Conservation (phyloP, 2,329 filamentous ascomycete species). For the Biscogniauxia mediterranea region DNA sequence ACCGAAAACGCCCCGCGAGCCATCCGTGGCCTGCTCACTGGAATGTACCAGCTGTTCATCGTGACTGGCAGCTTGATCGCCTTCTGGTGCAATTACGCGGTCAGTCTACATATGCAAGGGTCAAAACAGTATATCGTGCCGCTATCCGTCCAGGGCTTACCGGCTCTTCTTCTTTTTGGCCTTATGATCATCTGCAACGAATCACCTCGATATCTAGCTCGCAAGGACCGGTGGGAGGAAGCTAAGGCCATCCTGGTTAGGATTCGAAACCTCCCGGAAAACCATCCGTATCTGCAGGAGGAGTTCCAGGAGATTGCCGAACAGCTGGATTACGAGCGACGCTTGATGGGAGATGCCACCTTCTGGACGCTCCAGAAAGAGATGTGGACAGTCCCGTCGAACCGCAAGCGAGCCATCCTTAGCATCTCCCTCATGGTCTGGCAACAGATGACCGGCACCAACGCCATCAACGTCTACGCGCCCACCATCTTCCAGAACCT, state of each 20-base stretch:
- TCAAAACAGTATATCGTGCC: slow-evolving; percentile 53
- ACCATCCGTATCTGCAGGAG: slow-evolving; percentile 54
- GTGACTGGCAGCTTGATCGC: slow-evolving; percentile 43
- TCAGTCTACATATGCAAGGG: slow-evolving; percentile 35
- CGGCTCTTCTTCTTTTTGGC: slow-evolving; percentile 55
- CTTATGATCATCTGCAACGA: slow-evolving; percentile 65
- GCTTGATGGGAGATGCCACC: slow-evolving; percentile 51
- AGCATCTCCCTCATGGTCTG: slow-evolving; percentile 62
- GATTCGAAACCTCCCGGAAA: slow-evolving; percentile 52
- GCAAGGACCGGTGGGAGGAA: slow-evolving; percentile 63
- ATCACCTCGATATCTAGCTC: slow-evolving; percentile 63
- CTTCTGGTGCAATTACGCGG: slow-evolving; percentile 52
- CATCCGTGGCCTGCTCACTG: slow-evolving; percentile 43
- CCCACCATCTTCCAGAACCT: slow-evolving; percentile 34
- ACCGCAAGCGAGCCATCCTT: slow-evolving; percentile 63
- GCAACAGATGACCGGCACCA: slow-evolving; percentile 68
- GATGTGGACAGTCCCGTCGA: slow-evolving; percentile 59
- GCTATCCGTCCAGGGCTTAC: slow-evolving; percentile 61
- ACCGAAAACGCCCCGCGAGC: slow-evolving; percentile 44
- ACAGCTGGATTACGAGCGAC: slow-evolving; percentile 62
- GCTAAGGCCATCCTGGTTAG: slow-evolving; percentile 52
- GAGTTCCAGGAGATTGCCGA: slow-evolving; percentile 61
- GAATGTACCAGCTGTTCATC: slow-evolving; percentile 47
- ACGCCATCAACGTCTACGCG: slow-evolving; percentile 36
- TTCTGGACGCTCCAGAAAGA: slow-evolving; percentile 60